phyloP scores from a whole-genome alignment of 345 rosid genomes.

The Syzygium jambos region DNA sequence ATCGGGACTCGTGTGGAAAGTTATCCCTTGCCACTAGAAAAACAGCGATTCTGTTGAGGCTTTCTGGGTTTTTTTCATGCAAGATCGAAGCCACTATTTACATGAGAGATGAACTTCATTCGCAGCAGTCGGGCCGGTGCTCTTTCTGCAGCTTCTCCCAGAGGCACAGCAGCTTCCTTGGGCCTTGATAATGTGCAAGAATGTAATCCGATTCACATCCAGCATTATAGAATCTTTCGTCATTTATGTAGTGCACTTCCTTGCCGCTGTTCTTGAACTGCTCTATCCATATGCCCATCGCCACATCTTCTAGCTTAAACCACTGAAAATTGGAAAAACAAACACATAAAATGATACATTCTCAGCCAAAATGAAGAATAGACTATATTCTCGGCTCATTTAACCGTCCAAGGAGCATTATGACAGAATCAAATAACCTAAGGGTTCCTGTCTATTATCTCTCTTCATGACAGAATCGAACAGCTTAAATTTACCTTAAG shows the following conservation, averaged over 20 bases:
- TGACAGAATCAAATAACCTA: neutral
- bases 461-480: neutral
- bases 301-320: slow-evolving; percentile 91
- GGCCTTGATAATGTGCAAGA: slow-evolving; percentile 89
- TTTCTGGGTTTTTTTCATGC: neutral
- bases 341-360: neutral
- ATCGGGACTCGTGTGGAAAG: neutral
- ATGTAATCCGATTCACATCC: slow-evolving; percentile 66
- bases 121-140: slow-evolving; percentile 59
- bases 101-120: slow-evolving; percentile 16
- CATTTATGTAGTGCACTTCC: slow-evolving; percentile 52
- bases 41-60: neutral
- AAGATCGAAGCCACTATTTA: neutral
- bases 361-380: neutral
- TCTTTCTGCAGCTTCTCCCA: slow-evolving; percentile 87
- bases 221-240: slow-evolving; percentile 62
- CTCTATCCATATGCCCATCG: slow-evolving; percentile 94
- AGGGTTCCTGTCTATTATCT: neutral
- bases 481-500: slow-evolving; percentile 33
- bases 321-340: slow-evolving; percentile 29
- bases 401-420: neutral
- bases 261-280: slow-evolving; percentile 41
- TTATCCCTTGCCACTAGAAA: neutral
- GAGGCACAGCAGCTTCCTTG: slow-evolving; percentile 64
- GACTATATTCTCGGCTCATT: neutral